phyloP scores from a whole-genome alignment of 345 rosid species.

The Syzygium grande region DNA sequence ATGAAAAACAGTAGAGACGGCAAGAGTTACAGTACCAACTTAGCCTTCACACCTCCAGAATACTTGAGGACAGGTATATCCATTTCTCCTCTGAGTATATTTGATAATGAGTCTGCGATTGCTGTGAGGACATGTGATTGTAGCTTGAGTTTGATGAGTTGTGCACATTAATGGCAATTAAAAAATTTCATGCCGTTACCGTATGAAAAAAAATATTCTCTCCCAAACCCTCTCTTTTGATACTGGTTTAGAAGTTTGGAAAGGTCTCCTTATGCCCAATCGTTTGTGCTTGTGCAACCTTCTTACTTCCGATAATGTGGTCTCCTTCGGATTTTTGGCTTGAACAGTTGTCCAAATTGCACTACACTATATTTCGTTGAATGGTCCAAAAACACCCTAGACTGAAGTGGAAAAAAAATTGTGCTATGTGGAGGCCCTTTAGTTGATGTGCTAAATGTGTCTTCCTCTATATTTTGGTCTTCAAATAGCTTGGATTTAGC shows the following conservation, averaged over 20 bases:
- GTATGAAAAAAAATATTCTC: background rate
- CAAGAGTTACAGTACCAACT: slow-evolving; percentile 88
- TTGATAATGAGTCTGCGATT: background rate
- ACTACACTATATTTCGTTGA: background rate
- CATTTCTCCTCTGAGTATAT: background rate
- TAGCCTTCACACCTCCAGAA: slow-evolving; percentile 98
- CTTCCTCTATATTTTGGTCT: background rate
- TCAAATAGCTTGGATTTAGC: background rate
- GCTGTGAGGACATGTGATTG: background rate
- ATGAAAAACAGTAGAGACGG: slow-evolving; percentile 97
- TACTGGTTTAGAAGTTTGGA: background rate
- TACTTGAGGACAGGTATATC: slow-evolving; percentile 71
- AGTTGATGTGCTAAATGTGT: background rate
- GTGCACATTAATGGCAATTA: background rate
- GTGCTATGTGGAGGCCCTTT: background rate
- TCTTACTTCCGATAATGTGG: background rate
- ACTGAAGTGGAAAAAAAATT: background rate
- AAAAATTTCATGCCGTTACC: background rate
- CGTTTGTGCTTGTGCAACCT: background rate
- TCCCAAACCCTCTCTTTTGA: background rate
- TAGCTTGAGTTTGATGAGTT: background rate
- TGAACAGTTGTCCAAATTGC: background rate
- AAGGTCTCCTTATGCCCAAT: background rate
- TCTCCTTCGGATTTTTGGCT: background rate
- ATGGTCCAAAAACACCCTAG: background rate